These are phyloP conservation scores for Acorus calamus DNA, from an alignment of 106 monocot genomes.

Conservation along the genomic window DNA sequence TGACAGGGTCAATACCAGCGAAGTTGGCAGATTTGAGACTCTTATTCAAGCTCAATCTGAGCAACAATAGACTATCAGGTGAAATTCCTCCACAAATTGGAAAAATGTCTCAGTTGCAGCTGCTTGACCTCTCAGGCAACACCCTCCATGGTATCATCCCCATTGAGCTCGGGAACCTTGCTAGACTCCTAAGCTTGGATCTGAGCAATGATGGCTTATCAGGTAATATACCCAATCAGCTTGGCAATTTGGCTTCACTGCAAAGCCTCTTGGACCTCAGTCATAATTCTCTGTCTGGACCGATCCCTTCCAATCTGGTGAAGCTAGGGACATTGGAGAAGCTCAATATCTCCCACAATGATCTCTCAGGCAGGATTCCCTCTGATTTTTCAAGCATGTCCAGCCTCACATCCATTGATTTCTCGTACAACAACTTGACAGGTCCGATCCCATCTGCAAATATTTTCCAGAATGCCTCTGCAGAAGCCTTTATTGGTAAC, in stretches of 20 bases:
- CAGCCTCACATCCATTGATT: slow-evolving; percentile 48
- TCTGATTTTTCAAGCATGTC: slow-evolving; percentile 22
- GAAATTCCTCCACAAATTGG: slow-evolving; percentile 30
- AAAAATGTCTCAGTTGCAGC: slow-evolving; percentile 2
- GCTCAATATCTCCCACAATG: slow-evolving; percentile 60
- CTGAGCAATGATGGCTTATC: slow-evolving; percentile 27
- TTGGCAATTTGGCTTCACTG: slow-evolving; percentile 34
- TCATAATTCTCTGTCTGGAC: slow-evolving; percentile 45
- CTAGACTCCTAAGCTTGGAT: slow-evolving; percentile 8
- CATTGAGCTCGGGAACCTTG: slow-evolving; percentile 25
- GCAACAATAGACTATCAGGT: slow-evolving; percentile 36
- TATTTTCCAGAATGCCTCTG: slow-evolving; percentile 34
- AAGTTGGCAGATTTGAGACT: slow-evolving; percentile 13
- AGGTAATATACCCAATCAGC: slow-evolving; percentile 36
- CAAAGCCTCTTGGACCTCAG: slow-evolving; percentile 48
- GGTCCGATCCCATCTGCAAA: slow-evolving; percentile 39
- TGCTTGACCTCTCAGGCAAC: slow-evolving; percentile 47
- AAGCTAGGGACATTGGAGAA: slow-evolving; percentile 38
- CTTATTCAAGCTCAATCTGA: slow-evolving; percentile 38
- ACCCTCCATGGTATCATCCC: slow-evolving; percentile 36
- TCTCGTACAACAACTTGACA: slow-evolving; percentile 58
- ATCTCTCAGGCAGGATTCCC: slow-evolving; percentile 44
- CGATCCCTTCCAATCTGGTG: slow-evolving; percentile 38
- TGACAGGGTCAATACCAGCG: slow-evolving; percentile 45
- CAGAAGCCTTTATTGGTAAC: slow-evolving; percentile 54